phyloP scores from a whole-genome alignment of 2,329 filamentous ascomycete species.

The Bretziella fagacearum region DNA sequence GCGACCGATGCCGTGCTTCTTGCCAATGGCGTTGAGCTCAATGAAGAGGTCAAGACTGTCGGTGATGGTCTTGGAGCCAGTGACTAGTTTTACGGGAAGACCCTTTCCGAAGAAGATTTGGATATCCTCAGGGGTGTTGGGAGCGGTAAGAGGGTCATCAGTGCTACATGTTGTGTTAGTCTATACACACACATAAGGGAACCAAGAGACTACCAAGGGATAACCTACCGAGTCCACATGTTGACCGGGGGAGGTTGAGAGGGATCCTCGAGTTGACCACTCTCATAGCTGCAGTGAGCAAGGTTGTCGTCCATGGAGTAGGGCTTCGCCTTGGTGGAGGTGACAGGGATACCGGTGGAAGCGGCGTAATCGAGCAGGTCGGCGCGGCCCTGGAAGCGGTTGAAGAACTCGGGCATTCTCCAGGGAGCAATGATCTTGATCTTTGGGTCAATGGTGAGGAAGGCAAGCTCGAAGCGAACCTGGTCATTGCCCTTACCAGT shows the following conservation, averaged over 20 bases:
- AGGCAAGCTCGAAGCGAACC: conserved; percentile 25
- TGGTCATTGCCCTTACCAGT: conserved; percentile 39
- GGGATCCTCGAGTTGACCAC: conserved; percentile 50
- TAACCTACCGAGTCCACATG: conserved; percentile 42
- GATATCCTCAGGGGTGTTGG: conserved; percentile 47
- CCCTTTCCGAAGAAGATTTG: conserved; percentile 51
- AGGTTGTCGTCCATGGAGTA: conserved; percentile 52
- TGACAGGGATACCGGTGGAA: conserved; percentile 51
- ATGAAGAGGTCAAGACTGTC: conserved; percentile 50
- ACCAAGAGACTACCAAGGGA: neutral
- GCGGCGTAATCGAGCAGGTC: conserved; percentile 58
- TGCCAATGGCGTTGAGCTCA: conserved; percentile 45
- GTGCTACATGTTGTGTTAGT: conserved; percentile 20
- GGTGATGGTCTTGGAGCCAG: conserved; percentile 39
- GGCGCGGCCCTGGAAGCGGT: conserved; percentile 52
- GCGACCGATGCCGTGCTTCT: conserved; percentile 48
- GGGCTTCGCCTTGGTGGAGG: conserved; percentile 54
- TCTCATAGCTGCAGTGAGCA: conserved; percentile 66
- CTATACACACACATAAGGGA: neutral
- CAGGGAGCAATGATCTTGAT: conserved; percentile 64
- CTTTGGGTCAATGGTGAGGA: conserved; percentile 35
- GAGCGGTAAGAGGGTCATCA: conserved; percentile 43
- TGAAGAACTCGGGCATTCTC: conserved; percentile 52
- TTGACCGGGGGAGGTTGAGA: conserved; percentile 43
- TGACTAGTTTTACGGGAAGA: conserved; percentile 45